These are phyloP conservation scores for Aspergillus sp. DNA, from an alignment of 2,329 filamentous ascomycete species.

Conservation along the genomic window DNA sequence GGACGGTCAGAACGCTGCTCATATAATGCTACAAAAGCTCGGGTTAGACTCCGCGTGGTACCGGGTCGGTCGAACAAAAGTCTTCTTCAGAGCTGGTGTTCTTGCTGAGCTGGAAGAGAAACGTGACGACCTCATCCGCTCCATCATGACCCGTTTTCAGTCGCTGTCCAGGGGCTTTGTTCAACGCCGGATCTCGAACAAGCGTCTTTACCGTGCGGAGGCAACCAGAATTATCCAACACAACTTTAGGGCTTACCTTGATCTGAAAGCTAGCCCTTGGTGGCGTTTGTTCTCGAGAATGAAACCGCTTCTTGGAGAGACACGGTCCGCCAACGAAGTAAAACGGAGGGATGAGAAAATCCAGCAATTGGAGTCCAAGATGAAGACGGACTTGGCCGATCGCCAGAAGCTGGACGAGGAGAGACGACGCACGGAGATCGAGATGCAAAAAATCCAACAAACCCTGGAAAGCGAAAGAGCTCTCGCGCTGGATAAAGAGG, in stretches of 20 bases:
- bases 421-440: slow-evolving; percentile 77
- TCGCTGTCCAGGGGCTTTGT: slow-evolving; percentile 87
- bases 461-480: slow-evolving; percentile 93
- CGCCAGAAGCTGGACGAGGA: slow-evolving; percentile 87
- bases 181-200: slow-evolving; percentile 83
- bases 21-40: slow-evolving; percentile 85
- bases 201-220: slow-evolving; percentile 90
- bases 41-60: slow-evolving; percentile 82
- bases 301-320: slow-evolving; percentile 90
- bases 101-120: slow-evolving; percentile 96
- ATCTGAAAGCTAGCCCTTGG: slow-evolving; percentile 91
- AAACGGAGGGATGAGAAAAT: slow-evolving; percentile 96
- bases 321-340: slow-evolving; percentile 86
- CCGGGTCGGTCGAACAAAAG: slow-evolving; percentile 91
- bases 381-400: slow-evolving; percentile 71
- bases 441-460: slow-evolving; percentile 87
- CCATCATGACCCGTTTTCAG: slow-evolving; percentile 93
- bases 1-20: slow-evolving; percentile 82
- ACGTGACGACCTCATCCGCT: slow-evolving; percentile 84
- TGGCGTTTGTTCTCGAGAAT: slow-evolving; percentile 94
- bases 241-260: slow-evolving; percentile 89
- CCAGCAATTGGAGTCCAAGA: slow-evolving; percentile 77
- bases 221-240: slow-evolving; percentile 91
- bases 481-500: slow-evolving; percentile 95
- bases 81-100: slow-evolving; percentile 96